Conservation (phyloP, 257 asterid species). For the Lavandula angustifolia region DNA sequence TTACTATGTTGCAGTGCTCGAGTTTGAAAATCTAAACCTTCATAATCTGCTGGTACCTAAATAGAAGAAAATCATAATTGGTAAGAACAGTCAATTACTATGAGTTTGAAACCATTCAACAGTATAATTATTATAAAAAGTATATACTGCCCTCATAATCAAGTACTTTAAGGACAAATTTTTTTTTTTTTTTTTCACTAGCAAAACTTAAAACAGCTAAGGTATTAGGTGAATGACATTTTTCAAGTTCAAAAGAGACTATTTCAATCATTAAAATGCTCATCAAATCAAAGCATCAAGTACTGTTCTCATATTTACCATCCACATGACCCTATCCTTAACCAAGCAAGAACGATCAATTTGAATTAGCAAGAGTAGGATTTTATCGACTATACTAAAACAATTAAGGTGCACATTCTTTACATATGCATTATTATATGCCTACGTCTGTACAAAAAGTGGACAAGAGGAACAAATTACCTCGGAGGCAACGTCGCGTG, state of each 20-base stretch:
- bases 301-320: not conserved
- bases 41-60: conserved; percentile 79
- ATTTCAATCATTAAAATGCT: no score
- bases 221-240: no score
- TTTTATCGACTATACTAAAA: conserved; percentile 10
- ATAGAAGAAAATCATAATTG: conserved; percentile 18
- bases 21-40: conserved; percentile 82
- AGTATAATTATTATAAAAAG: not conserved
- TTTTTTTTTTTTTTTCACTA: no score
- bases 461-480: conserved; percentile 39
- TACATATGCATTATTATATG: conserved; percentile 5
- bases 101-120: not conserved
- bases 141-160: not conserved
- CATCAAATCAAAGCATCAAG: not conserved
- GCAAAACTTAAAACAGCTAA: no score
- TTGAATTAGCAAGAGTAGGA: conserved; percentile 2
- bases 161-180: no score
- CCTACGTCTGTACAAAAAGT: not conserved
- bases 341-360: conserved; percentile 8
- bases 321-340: not conserved
- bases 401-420: not conserved
- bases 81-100: conserved; percentile 15
- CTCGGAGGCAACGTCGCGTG: conserved; percentile 90
- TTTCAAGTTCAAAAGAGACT: no score
- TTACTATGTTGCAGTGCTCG: conserved; percentile 89